Evolutionary conservation across 2,329 filamentous ascomycete species (phyloP), one percentile per base, ranked within the genome.

Genomic region (Paecilomyces sp.): DNA sequence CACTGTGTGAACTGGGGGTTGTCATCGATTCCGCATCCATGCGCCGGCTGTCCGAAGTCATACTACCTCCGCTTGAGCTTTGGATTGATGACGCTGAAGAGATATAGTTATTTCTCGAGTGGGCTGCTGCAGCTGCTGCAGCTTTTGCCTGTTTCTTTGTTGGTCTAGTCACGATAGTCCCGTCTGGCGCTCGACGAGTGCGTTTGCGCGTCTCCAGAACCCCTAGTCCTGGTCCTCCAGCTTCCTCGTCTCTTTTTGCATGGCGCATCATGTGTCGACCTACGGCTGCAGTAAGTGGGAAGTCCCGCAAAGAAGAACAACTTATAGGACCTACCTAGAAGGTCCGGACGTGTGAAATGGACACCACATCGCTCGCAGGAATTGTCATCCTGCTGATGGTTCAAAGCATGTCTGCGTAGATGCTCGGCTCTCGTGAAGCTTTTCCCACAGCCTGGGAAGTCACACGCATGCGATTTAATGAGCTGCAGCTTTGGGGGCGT

Each of bases 321-420:
- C 54, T 13, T 55, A 33, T 31, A 56, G 54, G 13, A 59, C 77
- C 71, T 74, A 83, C 83, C 81, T 59, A 85, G 71, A 51, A 87
- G 71, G 69, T 87, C 85, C 28, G 80, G 81, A 53, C 85, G 78
- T 65, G 84, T 83, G 70, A 87, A 87, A 66, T 85, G 83, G 30
- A 83, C 83, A 59, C 80, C 79, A 63, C 85, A 88, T 65, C 85
- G 74, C 56, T 79, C 71, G 66, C 85, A 88, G 3, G 83, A 85
- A 61, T 79, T 79, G 52, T 82, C 80, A 0, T 79, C 78, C 31
- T 76, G 73, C n/a, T 76, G 74, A 65, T 85, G 84, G 64, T 86
- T 86, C 57, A 85, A 72, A 24, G 79, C 76, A 70, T 86, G 84
- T 13, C 83, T 77, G 61, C 83, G 81, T 56, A 85, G 74, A 68